These are phyloP conservation scores for Thelephora terrestris DNA, from an alignment of 1,284 basidiomycete species.

Conservation along the genomic window DNA sequence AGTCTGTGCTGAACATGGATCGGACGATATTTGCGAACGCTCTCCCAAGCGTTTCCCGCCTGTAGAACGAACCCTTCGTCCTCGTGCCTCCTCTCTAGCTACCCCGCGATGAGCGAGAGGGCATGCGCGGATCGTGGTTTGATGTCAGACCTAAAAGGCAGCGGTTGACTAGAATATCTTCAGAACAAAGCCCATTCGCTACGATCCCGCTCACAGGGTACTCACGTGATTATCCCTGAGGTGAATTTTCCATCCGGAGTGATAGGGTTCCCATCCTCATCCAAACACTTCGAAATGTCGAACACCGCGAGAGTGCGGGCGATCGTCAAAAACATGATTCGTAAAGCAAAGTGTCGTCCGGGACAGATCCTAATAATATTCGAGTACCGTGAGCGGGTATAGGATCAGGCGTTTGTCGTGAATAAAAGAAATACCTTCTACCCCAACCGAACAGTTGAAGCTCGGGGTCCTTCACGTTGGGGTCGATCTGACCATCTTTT, in stretches of 20 bases:
- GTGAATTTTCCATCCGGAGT: background rate
- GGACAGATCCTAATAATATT: background rate
- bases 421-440: constrained; percentile 4
- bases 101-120: too few relatives aligned
- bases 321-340: constrained; percentile 11
- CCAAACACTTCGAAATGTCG: constrained; percentile 10
- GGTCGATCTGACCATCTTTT: constrained; percentile 4
- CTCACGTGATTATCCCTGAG: background rate
- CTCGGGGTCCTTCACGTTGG: constrained; percentile 1
- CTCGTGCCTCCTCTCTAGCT: too few relatives aligned
- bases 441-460: constrained; percentile 8
- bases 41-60: too few relatives aligned
- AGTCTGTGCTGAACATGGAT: too few relatives aligned
- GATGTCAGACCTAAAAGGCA: constrained; percentile 18
- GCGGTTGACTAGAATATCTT: too few relatives aligned
- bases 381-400: background rate
- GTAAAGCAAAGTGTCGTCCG: constrained; percentile 9
- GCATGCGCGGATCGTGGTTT: constrained; percentile 19
- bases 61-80: too few relatives aligned
- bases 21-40: too few relatives aligned
- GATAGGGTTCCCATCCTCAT: constrained; percentile 1
- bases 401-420: background rate
- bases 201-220: background rate
- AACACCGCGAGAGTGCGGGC: constrained; percentile 14
- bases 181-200: too few relatives aligned